Base-by-base conservation (phyloP, 257 asterid genomes). In the Linderniella brevidens region DNA sequence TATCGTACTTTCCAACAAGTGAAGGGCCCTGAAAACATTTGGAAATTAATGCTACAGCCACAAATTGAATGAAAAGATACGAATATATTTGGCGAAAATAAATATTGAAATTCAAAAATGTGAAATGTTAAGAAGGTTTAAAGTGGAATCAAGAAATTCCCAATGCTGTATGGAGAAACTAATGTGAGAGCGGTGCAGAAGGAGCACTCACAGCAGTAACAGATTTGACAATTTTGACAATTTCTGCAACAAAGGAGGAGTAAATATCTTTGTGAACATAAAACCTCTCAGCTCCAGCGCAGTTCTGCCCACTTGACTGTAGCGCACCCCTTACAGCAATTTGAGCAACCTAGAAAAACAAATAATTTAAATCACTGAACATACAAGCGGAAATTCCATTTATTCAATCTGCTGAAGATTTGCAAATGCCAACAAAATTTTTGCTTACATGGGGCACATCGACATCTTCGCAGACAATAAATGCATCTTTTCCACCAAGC, bases 241-340 rank as follows among this genome's bases (percentile, higher is more conserved):
- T 70, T 78, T 80, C 98, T 64, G 87, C 87, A 68, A 88, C 87
- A 63, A 88, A 88, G 37, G 80, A 48, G 49, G 92, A 58, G 66
- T 88, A 73, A 44, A 84, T 37, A 51, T 71, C 86, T 72, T 81
- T 85, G 60, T 88, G 98, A 65, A 84, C 93, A 54, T 88, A 88
- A 68, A 88, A 88, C 66, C 98, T 78, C 72, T 88, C 98, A 58
- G 98, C 96, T 42, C 98, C 95, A 50, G 98, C 98, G 73, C 98
- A 88, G 49, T 84, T 84, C 58, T 88, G 98, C 50, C 98, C 95
- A 35, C 98, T 84, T 60, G 98, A 84, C 61, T 84, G 98, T 58
- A 88, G 73, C 62, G 78, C 82, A 47, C 87, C 98, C 75, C 98
- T 80, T 50, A 64, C 98, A 68, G 98, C 98, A 62, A 88, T 68